Conservation (phyloP, 257 asterid genomes). For the Solanum pennellii region DNA sequence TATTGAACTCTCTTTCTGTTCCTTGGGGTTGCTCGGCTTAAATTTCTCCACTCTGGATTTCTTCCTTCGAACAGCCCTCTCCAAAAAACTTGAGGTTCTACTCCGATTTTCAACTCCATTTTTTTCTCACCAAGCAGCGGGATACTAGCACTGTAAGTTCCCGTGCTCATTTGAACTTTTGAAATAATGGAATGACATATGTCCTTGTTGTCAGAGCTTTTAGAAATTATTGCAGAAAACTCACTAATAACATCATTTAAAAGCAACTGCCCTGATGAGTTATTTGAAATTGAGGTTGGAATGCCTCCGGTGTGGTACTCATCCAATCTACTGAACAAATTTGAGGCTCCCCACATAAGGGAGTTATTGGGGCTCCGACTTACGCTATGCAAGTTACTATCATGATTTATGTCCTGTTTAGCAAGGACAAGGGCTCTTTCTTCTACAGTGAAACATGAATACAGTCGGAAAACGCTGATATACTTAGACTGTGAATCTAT, state of each 20-base stretch:
- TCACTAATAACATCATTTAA: slow-evolving; percentile 43
- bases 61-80: slow-evolving; percentile 51
- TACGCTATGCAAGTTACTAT: slow-evolving; percentile 29
- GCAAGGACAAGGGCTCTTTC: slow-evolving; percentile 62
- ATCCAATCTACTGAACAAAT: slow-evolving; percentile 61
- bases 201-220: slow-evolving; percentile 3
- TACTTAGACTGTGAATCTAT: slow-evolving; percentile 41
- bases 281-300: slow-evolving; percentile 14
- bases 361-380: slow-evolving; percentile 33
- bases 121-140: slow-evolving; percentile 60
- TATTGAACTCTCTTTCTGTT: slow-evolving; percentile 66
- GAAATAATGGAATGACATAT: slow-evolving; percentile 30
- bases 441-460: slow-evolving; percentile 67
- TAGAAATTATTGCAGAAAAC: slow-evolving; percentile 41
- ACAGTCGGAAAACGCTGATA: slow-evolving; percentile 68
- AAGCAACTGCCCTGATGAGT: slow-evolving; percentile 33
- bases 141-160: slow-evolving; percentile 27
- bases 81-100: slow-evolving; percentile 67
- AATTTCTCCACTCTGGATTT: slow-evolving; percentile 54
- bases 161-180: slow-evolving; percentile 41
- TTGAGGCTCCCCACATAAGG: slow-evolving; percentile 79
- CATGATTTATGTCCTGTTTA: slow-evolving; percentile 41
- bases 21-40: slow-evolving; percentile 28
- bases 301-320: slow-evolving; percentile 44
- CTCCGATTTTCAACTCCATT: slow-evolving; percentile 30